Base-by-base conservation (phyloP, 2,329 filamentous ascomycete species). In the Coniochaeta sp. region DNA sequence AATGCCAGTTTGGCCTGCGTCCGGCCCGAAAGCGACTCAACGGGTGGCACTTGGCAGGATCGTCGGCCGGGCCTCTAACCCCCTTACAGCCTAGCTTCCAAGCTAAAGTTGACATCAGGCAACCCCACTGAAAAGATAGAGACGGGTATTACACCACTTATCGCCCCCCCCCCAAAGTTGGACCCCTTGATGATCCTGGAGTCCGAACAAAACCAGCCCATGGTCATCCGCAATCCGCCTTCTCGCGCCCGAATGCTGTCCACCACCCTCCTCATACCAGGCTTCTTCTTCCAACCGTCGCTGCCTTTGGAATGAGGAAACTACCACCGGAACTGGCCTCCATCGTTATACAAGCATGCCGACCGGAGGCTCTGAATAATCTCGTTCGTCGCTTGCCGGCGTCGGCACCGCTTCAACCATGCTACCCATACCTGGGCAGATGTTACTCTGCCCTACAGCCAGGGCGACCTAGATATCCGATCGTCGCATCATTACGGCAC, bases 261-360 rank as follows among this genome's bases (percentile, higher is more conserved):
- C 60, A 59, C 61, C 62, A 66, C 64, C 66, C 65, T 61, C 66
- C 65, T 61, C 63, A 64, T 62, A 58, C 60, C 61, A 54, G 50
- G 61, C 61, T 56, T n/a, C n/a, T 33, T 58, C 59, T 60, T 64
- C 63, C 63, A 61, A 64, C 61, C 68, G 70, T 68, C 66, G 65
- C 66, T 70, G 71, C 47, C 47, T 52, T 70, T 72, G 76, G 76
- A 70, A 79, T 79, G 77, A 77, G 74, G 72, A 77, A 72, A 70
- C 66, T 73, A 73, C 66, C 69, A 69, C 67, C 71, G 64, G 68
- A 67, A 66, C 70, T 71, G 69, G 71, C 70, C 64, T 72, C 68
- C 61, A 40, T 58, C 36, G 34, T 34, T 11, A 58, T 58, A 24
- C 33, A 31, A 31, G 38, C 36, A 31, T 44, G 56, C 26, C 56